phyloP scores from a whole-genome alignment of 352 stramenopile genomes.

The Blastocystis sp. region DNA sequence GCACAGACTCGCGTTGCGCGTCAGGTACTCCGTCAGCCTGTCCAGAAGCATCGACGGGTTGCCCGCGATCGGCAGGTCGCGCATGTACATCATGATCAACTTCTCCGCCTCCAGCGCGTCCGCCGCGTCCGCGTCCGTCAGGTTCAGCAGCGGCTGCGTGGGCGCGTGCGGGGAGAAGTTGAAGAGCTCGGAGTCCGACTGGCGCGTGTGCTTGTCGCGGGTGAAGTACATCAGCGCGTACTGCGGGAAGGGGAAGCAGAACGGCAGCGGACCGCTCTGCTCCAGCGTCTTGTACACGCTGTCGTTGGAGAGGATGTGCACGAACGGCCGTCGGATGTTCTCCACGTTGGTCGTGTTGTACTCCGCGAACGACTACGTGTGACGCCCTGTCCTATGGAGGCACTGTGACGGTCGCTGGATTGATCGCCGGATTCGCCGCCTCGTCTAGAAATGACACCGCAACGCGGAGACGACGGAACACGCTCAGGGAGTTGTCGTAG shows the following conservation, averaged over 20 bases:
- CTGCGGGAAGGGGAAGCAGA: constrained; percentile 33
- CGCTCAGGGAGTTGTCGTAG: background rate
- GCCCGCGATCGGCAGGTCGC: constrained; percentile 39
- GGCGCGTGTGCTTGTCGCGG: background rate
- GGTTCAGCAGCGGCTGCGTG: background rate
- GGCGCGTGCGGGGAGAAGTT: constrained; percentile 42
- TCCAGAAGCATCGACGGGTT: constrained; percentile 39
- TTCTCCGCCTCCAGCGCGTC: background rate
- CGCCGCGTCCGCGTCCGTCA: background rate
- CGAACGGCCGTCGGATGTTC: constrained; percentile 33
- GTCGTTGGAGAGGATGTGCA: constrained; percentile 37
- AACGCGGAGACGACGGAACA: background rate
- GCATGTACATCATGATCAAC: constrained; percentile 70
- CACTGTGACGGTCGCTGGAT: background rate
- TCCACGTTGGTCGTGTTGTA: constrained; percentile 47
- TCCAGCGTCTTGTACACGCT: constrained; percentile 51
- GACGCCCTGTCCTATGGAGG: background rate
- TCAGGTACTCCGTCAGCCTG: background rate
- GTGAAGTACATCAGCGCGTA: constrained; percentile 56
- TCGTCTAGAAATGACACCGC: background rate
- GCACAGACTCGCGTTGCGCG: background rate
- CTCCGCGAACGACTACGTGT: background rate
- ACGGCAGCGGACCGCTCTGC: background rate
- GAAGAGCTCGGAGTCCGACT: constrained; percentile 25
- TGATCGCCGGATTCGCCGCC: background rate